Base-by-base conservation (phyloP, 2,329 filamentous ascomycete genomes). In the Aspergillus sp. region DNA sequence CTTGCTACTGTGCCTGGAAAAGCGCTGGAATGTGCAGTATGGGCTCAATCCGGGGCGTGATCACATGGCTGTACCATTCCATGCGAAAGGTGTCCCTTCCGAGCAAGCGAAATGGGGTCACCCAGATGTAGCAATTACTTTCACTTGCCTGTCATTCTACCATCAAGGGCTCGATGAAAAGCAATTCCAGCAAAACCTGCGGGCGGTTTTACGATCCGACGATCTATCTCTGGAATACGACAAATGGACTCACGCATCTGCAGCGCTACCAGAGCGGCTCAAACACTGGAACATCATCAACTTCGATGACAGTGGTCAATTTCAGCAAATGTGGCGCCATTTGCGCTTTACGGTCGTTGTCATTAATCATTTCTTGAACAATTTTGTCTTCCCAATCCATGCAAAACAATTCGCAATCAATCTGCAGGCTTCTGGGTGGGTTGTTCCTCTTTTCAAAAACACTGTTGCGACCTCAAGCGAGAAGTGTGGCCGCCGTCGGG, bases 131-230 rank as follows among this genome's bases (percentile, higher is more conserved):
- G 80, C 84, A 0, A 87, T 91, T 2, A 36, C 86, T 0, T 76
- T 92, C 1, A 91, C 88, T 0, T 87, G 84, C 12, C 73, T 92
- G 0, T 81, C 83, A 0, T 90, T 89, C 65, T 92, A 92, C 65
- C 88, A 90, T 53, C 71, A 78, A 1, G 87, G 87, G 0, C 70
- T 90, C 0, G 79, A 56, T 1, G 60, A 77, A 2, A 49, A 65
- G 0, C 85, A 89, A 54, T 73, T 87, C 0, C 75, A 73, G 0
- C 76, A 83, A 29, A 74, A 75, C 0, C 71, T 90, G 0, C 73
- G 83, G 31, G 76, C 80, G 5, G 70, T 90, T 0, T 62, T 83
- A 0, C 82, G 80, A 55, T 81, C 82, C 0, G 84, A 88, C 32
- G 84, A 88, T 36, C 84, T 86, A 0, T 75, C 81, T 0, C 72